Evolutionary conservation across 73 alveolate species (phyloP).

Genomic region (Tetrahymena borealis): DNA sequence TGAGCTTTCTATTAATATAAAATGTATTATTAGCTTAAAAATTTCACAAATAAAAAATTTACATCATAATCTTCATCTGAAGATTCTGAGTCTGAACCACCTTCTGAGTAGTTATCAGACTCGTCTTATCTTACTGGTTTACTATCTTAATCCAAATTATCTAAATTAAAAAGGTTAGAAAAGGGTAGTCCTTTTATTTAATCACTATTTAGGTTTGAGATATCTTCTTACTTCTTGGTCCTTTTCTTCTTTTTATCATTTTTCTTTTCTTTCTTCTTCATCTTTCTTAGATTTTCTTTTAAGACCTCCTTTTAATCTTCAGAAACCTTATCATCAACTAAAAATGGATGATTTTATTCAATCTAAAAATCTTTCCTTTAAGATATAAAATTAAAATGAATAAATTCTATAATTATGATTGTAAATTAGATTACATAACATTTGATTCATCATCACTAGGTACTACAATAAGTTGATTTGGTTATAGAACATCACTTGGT

Average conservation of each 20-base stretch:
- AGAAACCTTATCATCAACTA: neutral
- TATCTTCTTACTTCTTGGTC: neutral
- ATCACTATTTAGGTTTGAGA: neutral
- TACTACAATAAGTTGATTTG: neutral
- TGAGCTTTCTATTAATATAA: neutral
- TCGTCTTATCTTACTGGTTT: neutral
- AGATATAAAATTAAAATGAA: neutral
- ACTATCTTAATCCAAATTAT: neutral
- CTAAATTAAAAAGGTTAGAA: conserved; percentile 8
- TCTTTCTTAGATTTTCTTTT: neutral
- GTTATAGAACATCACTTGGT: neutral
- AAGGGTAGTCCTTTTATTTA: neutral
- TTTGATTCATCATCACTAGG: neutral
- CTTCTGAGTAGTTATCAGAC: conserved; percentile 19
- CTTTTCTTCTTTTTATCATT: conserved; percentile 8
- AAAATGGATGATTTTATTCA: neutral
- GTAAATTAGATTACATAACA: neutral
- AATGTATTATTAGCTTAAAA: neutral
- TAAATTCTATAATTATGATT: neutral
- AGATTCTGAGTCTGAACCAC: conserved; percentile 17
- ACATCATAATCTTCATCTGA: conserved; percentile 17
- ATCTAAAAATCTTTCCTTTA: neutral
- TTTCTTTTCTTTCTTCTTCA: conserved; percentile 3
- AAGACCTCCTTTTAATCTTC: neutral
- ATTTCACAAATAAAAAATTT: neutral